Percentiles rank a stretch among this genome's conserved stretches.
These are phyloP conservation scores for Pleurotus giganteus DNA, from an alignment of 768 basidiomycete species.

Conservation along the genomic window DNA sequence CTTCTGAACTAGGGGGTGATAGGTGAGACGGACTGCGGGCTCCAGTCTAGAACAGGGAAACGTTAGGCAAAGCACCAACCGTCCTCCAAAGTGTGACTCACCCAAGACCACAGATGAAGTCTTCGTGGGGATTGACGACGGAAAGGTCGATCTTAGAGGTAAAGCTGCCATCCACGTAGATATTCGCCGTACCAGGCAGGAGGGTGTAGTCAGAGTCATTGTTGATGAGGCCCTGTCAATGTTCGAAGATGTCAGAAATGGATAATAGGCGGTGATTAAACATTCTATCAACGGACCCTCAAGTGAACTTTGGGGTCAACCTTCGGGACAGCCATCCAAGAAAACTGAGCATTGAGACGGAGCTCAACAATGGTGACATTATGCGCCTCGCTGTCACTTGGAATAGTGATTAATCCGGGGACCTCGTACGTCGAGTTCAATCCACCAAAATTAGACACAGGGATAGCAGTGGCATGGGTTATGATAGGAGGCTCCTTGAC, in stretches of 20 bases:
- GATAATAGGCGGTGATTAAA: background rate
- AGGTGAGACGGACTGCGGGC: constrained; percentile 35
- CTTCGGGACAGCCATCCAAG: constrained; percentile 28
- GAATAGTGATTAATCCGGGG: constrained; percentile 22
- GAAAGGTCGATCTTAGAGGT: constrained; percentile 33
- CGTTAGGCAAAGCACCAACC: background rate
- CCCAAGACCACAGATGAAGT: constrained; percentile 40
- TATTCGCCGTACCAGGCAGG: constrained; percentile 30
- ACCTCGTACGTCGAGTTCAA: constrained; percentile 27
- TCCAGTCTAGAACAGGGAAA: constrained; percentile 27
- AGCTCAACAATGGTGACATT: constrained; percentile 28
- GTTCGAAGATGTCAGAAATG: background rate
- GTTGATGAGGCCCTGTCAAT: constrained; percentile 11
- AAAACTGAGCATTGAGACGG: constrained; percentile 19
- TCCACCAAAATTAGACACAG: constrained; percentile 12
- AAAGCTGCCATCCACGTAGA: constrained; percentile 43
- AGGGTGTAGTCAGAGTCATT: constrained; percentile 39
- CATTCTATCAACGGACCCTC: constrained; percentile 15
- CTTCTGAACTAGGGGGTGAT: constrained; percentile 29
- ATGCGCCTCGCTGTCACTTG: constrained; percentile 23
- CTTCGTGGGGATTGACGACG: constrained; percentile 34
- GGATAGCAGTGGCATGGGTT: background rate
- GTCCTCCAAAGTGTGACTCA: constrained; percentile 15
- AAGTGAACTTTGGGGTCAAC: constrained; percentile 22
- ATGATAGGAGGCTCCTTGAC: background rate